A percentile compares a stretch with the other conserved stretches of the same genome.
These are phyloP conservation scores for Dichotomocladium elegans DNA, from an alignment of 371 early-diverging fungal species.

Conservation along the genomic window DNA sequence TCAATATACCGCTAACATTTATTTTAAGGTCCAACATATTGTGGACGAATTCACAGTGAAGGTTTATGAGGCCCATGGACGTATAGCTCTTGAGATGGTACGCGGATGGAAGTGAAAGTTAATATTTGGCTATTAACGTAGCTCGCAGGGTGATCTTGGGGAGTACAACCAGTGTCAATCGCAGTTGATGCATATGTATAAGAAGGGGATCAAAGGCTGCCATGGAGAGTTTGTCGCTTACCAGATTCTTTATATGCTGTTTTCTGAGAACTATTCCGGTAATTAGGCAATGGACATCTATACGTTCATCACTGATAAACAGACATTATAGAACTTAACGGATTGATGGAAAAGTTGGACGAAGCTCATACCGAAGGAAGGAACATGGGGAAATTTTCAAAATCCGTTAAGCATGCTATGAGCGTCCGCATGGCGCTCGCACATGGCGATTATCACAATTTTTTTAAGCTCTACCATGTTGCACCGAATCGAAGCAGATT, in stretches of 20 bases:
- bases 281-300: slow-evolving; percentile 2
- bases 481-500: slow-evolving; percentile 86
- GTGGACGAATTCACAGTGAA: slow-evolving; percentile 87
- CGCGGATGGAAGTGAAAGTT: not conserved
- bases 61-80: slow-evolving; percentile 92
- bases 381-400: slow-evolving; percentile 14
- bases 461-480: slow-evolving; percentile 72
- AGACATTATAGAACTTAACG: not conserved
- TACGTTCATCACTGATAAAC: not conserved
- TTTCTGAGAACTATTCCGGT: slow-evolving; percentile 84
- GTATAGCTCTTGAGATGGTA: slow-evolving; percentile 91
- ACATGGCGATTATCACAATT: slow-evolving; percentile 74
- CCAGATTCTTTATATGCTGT: slow-evolving; percentile 84
- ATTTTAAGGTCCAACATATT: slow-evolving; percentile 91
- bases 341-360: not conserved
- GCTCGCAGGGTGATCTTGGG: slow-evolving; percentile 78
- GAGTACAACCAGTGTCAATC: slow-evolving; percentile 97
- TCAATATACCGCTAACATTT: slow-evolving; percentile 13
- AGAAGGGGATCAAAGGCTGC: slow-evolving; percentile 59
- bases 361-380: slow-evolving; percentile 34
- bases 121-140: not conserved
- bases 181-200: slow-evolving; percentile 83
- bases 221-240: slow-evolving; percentile 89
- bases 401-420: slow-evolving; percentile 75
- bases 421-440: slow-evolving; percentile 76